Percentiles rank a stretch among this genome's conserved stretches.
These are phyloP conservation scores for Testicularia cyperi DNA, from an alignment of 1,284 basidiomycete species.

Conservation along the genomic window DNA sequence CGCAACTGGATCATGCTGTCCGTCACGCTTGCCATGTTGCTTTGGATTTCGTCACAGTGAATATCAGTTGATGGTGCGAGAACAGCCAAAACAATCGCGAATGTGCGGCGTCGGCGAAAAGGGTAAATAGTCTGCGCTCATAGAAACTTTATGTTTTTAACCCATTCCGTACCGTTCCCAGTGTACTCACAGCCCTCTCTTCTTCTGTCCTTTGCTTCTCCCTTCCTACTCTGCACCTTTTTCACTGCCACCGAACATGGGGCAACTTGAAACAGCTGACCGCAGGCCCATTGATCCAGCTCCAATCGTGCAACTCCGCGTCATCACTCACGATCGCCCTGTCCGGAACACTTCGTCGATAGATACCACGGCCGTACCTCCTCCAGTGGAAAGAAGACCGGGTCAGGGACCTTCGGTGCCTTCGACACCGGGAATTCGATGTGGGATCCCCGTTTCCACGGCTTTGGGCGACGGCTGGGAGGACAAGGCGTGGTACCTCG, in stretches of 20 bases:
- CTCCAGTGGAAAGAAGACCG: constrained; percentile 26
- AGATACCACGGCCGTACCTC: constrained; percentile 9
- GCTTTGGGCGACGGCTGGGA: constrained; percentile 51
- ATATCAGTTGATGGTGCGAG: constrained; percentile 50
- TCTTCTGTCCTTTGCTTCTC: no score
- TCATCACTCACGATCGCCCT: constrained; percentile 65
- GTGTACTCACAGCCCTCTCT: no score
- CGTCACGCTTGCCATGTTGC: no score
- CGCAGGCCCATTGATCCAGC: constrained; percentile 92
- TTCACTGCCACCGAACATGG: no score
- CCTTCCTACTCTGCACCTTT: no score
- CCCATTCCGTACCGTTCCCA: no score
- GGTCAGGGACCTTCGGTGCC: constrained; percentile 22
- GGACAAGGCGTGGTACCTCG: constrained; percentile 57
- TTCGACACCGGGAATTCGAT: constrained; percentile 21
- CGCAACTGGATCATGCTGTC: no score
- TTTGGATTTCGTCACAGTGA: no score
- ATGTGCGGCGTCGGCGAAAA: constrained; percentile 66
- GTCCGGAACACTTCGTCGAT: constrained; percentile 11
- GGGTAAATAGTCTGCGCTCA: constrained; percentile 66
- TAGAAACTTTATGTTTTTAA: no score
- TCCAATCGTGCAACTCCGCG: constrained; percentile 89
- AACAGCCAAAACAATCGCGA: constrained; percentile 55
- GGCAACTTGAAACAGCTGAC: constrained; percentile 71
- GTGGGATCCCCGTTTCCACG: constrained; percentile 46